Conservation (phyloP, 1,284 basidiomycete species). For the Ceratobasidium theobromae region DNA sequence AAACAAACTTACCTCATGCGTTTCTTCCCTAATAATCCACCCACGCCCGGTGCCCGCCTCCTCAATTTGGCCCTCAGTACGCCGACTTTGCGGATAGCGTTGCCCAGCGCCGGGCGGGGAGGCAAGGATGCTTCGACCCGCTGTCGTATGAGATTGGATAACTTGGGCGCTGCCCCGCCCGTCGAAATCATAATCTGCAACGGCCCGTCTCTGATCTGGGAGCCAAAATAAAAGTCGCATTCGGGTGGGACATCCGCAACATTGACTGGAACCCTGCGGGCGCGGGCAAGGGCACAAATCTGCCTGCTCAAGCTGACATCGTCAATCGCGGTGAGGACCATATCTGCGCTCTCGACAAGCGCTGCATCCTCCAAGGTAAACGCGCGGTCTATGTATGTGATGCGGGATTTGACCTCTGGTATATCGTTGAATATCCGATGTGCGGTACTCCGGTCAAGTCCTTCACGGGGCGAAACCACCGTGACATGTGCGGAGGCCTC, state of each 20-base stretch:
- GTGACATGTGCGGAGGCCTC: slow-evolving; percentile 62
- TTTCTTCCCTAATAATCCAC: slow-evolving; percentile 66
- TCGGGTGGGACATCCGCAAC: slow-evolving; percentile 93
- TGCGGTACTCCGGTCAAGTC: slow-evolving; percentile 55
- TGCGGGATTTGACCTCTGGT: slow-evolving; percentile 56
- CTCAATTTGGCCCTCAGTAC: slow-evolving; percentile 66
- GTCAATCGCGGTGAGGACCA: slow-evolving; percentile 95
- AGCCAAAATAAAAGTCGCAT: slow-evolving; percentile 99
- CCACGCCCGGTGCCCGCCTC: slow-evolving; percentile 72
- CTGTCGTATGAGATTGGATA: slow-evolving; percentile 81
- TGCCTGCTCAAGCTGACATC: slow-evolving; percentile 69
- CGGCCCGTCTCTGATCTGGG: slow-evolving; percentile 86
- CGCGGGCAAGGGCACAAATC: slow-evolving; percentile 74
- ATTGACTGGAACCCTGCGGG: slow-evolving; percentile 81
- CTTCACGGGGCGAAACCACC: slow-evolving; percentile 60
- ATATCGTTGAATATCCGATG: slow-evolving; percentile 44
- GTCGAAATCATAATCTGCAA: slow-evolving; percentile 90
- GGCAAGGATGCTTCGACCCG: slow-evolving; percentile 72
- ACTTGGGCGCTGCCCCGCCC: slow-evolving; percentile 88
- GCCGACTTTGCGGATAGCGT: slow-evolving; percentile 82
- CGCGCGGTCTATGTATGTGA: slow-evolving; percentile 69
- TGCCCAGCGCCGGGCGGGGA: slow-evolving; percentile 59
- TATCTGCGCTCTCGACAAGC: slow-evolving; percentile 62
- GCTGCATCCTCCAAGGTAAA: slow-evolving; percentile 60
- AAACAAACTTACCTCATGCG: slow-evolving; percentile 64